Conservation (phyloP, 169 alveolate species). For the Sarcocystis neurona region DNA sequence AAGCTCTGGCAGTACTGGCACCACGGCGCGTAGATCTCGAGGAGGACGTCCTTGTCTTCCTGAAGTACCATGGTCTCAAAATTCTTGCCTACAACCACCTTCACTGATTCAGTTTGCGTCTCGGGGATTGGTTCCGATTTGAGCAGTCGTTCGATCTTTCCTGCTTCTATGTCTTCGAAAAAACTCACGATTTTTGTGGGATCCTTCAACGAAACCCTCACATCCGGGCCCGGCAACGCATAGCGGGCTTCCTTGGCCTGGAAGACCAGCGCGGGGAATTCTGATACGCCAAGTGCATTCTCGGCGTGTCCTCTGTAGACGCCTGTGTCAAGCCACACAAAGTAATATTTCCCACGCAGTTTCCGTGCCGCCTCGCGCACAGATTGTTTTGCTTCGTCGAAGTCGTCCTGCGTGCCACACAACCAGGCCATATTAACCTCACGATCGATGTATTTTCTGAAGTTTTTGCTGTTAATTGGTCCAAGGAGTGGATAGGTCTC, state of each 20-base stretch:
- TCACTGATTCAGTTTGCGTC: conserved; percentile 82
- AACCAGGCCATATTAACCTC: conserved; percentile 68
- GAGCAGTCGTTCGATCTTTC: conserved; percentile 79
- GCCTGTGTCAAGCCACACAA: conserved; percentile 75
- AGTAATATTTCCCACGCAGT: conserved; percentile 62
- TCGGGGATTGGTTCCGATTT: conserved; percentile 91
- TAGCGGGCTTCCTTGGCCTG: conserved; percentile 61
- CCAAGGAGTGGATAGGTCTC: conserved; percentile 76
- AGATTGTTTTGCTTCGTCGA: conserved; percentile 50
- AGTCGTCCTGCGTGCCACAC: conserved; percentile 71
- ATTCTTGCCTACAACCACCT: conserved; percentile 68
- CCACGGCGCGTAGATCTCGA: conserved; percentile 96
- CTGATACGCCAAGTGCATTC: conserved; percentile 67
- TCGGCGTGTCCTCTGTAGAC: conserved; percentile 72
- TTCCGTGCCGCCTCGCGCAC: conserved; percentile 70
- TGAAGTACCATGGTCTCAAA: conserved; percentile 75
- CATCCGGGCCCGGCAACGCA: conserved; percentile 61
- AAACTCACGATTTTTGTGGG: conserved; percentile 71
- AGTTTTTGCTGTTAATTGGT: conserved; percentile 74
- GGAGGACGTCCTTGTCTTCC: conserved; percentile 86
- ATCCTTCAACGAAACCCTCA: conserved; percentile 61
- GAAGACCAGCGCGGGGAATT: conserved; percentile 72
- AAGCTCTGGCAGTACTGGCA: conserved; percentile 95
- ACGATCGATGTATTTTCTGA: conserved; percentile 64
- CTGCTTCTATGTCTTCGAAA: conserved; percentile 80